Percentiles rank a stretch among this genome's conserved stretches.
Evolutionary conservation across 2,329 filamentous ascomycete genomes (phyloP).

Genomic region (Venturia oleaginea): DNA sequence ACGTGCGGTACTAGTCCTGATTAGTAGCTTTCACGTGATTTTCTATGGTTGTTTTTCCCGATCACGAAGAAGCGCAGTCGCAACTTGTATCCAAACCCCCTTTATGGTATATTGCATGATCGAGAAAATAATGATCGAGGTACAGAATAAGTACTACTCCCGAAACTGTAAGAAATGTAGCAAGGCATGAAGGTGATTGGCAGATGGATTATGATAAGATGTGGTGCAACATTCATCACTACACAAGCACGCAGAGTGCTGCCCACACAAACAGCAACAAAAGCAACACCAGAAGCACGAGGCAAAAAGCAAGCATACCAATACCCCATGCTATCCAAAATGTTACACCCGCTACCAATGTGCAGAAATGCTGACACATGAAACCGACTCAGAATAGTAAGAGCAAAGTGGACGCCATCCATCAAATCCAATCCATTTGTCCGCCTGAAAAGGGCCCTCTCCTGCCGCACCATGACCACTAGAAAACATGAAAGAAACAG

Average conservation of each 20-base stretch:
- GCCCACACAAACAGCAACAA: not conserved
- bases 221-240: not conserved
- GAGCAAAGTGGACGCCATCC: not conserved
- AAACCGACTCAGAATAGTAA: not conserved
- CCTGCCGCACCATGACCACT: not conserved
- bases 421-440: not conserved
- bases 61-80: no score
- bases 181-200: not conserved
- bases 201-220: not conserved
- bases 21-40: not conserved
- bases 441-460: not conserved
- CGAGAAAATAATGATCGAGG: no score
- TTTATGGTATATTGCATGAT: no score
- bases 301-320: not conserved
- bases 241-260: not conserved
- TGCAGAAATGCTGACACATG: not conserved
- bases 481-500: not conserved
- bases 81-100: no score
- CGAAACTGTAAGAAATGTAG: no score
- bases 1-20: not conserved
- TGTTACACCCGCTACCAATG: slow-evolving; percentile 6
- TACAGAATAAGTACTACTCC: no score
- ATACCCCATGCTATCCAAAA: slow-evolving; percentile 2
- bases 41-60: no score
- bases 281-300: not conserved